Evolutionary conservation across 148 eudicot genomes (phyloP), one percentile per base, ranked within the genome.

Genomic region (Camellia sinensis): DNA sequence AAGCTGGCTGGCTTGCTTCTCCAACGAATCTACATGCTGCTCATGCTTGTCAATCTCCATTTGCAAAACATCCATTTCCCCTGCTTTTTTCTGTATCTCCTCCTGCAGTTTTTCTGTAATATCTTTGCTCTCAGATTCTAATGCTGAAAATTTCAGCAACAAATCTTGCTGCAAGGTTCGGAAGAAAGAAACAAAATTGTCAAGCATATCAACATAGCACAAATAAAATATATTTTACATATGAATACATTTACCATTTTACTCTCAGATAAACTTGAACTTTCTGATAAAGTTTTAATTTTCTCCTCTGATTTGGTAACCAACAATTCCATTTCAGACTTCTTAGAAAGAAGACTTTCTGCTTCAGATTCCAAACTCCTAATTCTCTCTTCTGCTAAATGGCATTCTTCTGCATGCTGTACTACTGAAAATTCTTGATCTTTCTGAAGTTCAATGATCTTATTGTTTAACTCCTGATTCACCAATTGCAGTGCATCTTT

Each of bases 321-420:
- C 85, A 87, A 80, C 50, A 82, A 80, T 72, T 90, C 91, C 87
- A 87, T 70, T 71, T 90, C 91, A 72, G 71, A 82, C 83, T 90
- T 94, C 83, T 80, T 84, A 43, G 88, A 83, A 84, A 84, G 84
- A 86, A 89, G 89, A 78, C 73, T 81, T 79, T 89, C 90, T 72
- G 67, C 84, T 86, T 97, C 93, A 84, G 90, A 86, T 82, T 91
- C 90, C 82, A 97, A 81, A 60, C 78, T 87, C 72, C 85, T 82
- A 61, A 91, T 88, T 85, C 81, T 91, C 77, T 90, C 94, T 91
- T 94, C 98, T 79, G 93, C 85, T 86, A 90, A 80, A 61, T 84
- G 93, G 79, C 94, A 90, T 85, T 91, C 97, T 74, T 94, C 98
- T 81, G 92, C 94, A 83, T 94, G 99, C 88, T 94, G 95, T 76